Base-by-base conservation (phyloP, 1,284 basidiomycete genomes). In the Ganoderma leucocontextum region DNA sequence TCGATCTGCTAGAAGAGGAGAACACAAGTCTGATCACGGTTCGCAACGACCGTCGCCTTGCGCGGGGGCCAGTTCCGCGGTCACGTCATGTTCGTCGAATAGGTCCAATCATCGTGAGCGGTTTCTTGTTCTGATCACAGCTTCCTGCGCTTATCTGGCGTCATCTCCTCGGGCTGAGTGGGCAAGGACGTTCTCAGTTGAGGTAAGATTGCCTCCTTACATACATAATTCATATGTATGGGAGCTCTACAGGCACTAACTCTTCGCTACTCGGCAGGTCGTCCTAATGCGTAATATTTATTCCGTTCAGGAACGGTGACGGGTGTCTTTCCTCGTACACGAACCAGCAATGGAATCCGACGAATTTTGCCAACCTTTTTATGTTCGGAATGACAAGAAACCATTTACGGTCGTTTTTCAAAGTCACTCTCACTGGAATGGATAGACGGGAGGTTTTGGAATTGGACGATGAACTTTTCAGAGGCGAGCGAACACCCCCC, bases 91-190 rank as follows among this genome's bases (percentile, higher is more conserved):
- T 15, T 53, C 13, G 13, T 55, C 29, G 52, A 29, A 53, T 33
- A 53, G 13, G 29, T 9, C 25, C 25, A 55, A 33, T 55, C 52
- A 29, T 55, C 33, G 15, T 19, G 29, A 25, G 33, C 52, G 22
- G 17, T 55, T 55, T 55, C 52, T 19, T 15, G 29, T 55, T 55
- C 25, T 55, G 52, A 55, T 55, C 29, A 55, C 52, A 7, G 52
- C 17, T 35, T 55, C 52, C 52, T 33, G 29, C 33, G 15, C 17
- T 55, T 55, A 55, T 29, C 22, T 25, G 47, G 47, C 47, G 47
- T 52, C 47, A 52, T 52, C 15, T 35, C 17, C 52, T 55, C 25
- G 33, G 52, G 52, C 29, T 35, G 29, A 55, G 29, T 33, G 29
- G 29, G 29, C 29, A 35, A 22, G 52, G 17, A 55, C 33, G 29